Evolutionary conservation across 257 asterid species (phyloP).

Genomic region (Lavandula angustifolia): DNA sequence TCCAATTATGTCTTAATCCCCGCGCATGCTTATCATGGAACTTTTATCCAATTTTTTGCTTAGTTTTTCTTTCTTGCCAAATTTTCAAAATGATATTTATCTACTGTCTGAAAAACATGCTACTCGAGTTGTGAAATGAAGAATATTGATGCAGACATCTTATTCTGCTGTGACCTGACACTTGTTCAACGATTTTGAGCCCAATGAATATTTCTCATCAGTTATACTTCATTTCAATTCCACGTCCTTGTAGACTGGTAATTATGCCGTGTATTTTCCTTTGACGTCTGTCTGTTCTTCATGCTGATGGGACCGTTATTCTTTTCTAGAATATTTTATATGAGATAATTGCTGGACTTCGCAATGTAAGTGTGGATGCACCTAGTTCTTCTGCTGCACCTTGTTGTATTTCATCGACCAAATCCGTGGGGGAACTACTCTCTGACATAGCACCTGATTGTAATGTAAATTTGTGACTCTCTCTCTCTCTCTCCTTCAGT

Average conservation of each 20-base stretch:
- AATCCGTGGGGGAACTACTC: constrained; percentile 71
- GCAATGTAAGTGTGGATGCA: constrained; percentile 61
- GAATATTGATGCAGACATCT: not conserved
- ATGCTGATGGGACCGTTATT: constrained; percentile 29
- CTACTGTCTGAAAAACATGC: not conserved
- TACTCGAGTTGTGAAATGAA: not conserved
- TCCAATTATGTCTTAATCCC: constrained; percentile 2
- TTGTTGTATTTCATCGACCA: constrained; percentile 54
- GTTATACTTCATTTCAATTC: constrained; percentile 1
- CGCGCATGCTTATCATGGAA: not conserved
- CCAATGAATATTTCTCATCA: not conserved
- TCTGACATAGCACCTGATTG: constrained; percentile 67
- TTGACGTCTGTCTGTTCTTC: not conserved
- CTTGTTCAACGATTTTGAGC: not conserved
- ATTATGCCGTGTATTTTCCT: constrained; percentile 1
- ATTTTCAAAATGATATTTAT: not conserved
- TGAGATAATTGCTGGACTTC: constrained; percentile 81
- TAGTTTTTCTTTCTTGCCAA: not conserved
- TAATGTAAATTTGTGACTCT: constrained; percentile 37
- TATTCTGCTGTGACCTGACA: not conserved
- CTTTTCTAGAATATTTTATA: constrained; percentile 60
- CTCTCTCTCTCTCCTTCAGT: constrained; percentile 6
- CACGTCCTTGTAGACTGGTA: not conserved
- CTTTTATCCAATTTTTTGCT: not conserved
- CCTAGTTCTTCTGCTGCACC: constrained; percentile 86